Conservation (phyloP, 2,329 filamentous ascomycete species). For the Diaporthe nobilis region DNA sequence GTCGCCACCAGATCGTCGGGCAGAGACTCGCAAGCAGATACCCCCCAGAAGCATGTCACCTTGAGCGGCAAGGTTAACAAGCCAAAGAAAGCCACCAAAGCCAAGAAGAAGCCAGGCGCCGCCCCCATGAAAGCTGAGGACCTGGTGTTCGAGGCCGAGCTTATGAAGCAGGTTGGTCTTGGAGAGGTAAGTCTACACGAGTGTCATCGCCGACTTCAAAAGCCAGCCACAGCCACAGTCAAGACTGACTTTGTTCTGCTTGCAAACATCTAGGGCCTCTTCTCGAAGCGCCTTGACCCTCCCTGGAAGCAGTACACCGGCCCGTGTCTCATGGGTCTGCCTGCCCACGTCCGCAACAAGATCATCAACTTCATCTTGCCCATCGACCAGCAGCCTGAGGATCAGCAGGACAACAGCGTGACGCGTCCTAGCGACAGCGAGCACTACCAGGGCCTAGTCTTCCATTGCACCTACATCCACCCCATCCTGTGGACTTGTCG, state of each 20-base stretch:
- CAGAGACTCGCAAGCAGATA: background rate
- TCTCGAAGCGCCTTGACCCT: background rate
- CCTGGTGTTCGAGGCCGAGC: background rate
- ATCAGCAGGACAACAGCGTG: background rate
- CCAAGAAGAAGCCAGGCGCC: background rate
- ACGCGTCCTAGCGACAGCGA: background rate
- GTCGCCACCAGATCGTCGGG: background rate
- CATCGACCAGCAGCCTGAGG: background rate
- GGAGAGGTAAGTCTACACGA: background rate
- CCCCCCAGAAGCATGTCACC: too few species aligned
- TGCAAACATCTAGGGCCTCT: background rate
- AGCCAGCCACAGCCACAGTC: background rate
- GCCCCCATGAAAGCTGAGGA: background rate
- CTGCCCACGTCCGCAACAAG: background rate
- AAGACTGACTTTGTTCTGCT: background rate
- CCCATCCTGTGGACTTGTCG: constrained; percentile 26
- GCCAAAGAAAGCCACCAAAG: background rate
- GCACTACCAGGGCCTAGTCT: too few species aligned
- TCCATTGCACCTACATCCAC: background rate
- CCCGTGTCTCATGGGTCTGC: background rate
- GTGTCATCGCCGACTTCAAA: too few species aligned
- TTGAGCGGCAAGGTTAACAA: background rate
- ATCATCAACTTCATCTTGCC: constrained; percentile 9
- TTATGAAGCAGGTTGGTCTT: background rate
- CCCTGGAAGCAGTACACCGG: background rate